phyloP scores from a whole-genome alignment of 225 moss, liverwort and hornwort genomes.

The Pseudoscleropodium purum region DNA sequence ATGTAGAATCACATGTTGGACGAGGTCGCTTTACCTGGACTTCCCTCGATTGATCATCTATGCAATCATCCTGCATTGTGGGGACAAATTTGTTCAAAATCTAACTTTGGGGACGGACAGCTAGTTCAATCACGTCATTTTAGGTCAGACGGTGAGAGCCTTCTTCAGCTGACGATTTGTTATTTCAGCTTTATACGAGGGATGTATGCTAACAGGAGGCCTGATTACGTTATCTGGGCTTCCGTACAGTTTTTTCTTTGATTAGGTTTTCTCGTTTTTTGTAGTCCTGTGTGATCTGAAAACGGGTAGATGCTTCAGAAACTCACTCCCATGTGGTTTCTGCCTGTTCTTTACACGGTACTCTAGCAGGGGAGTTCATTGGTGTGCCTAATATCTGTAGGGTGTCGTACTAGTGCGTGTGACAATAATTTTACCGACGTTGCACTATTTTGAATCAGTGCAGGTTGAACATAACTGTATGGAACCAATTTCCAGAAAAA shows the following conservation, averaged over 20 bases:
- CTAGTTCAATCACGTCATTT: not conserved
- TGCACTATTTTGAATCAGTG: not conserved
- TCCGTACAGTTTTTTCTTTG: not conserved
- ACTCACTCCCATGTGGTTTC: not conserved
- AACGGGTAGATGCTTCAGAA: not conserved
- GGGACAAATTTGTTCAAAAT: not conserved
- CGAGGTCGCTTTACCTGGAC: not conserved
- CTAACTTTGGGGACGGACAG: not conserved
- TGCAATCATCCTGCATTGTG: not conserved
- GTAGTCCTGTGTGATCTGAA: not conserved
- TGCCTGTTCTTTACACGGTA: not conserved
- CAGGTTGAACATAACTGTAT: not conserved
- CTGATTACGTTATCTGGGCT: not conserved
- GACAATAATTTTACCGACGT: not conserved
- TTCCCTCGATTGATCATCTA: not conserved
- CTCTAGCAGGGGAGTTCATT: not conserved
- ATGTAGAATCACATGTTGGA: not conserved
- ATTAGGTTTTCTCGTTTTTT: not conserved
- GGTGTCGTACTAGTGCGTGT: not conserved
- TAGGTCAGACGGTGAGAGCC: not conserved
- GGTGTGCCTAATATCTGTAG: not conserved
- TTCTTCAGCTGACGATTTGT: not conserved
- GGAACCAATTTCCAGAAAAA: not conserved
- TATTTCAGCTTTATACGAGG: not conserved
- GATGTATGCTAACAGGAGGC: not conserved